A percentile compares a stretch with the other conserved stretches of the same genome.
Evolutionary conservation across 345 rosid species (phyloP).

Genomic region (Syzygium aqueum): DNA sequence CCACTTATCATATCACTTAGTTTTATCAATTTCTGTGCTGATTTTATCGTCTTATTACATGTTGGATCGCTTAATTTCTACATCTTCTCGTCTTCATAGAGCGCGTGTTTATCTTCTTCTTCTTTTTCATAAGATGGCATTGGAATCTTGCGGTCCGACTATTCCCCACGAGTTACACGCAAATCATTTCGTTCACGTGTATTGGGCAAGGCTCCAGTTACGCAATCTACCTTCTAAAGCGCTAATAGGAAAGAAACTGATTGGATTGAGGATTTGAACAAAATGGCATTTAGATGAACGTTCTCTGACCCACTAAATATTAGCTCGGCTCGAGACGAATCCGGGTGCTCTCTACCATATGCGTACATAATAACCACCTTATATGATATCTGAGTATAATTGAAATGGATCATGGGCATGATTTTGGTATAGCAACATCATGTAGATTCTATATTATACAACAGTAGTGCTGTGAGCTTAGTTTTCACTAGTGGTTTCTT

Average conservation of each 20-base stretch:
- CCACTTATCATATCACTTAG: not conserved
- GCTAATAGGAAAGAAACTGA: not conserved
- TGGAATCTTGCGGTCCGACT: not conserved
- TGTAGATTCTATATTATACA: not conserved
- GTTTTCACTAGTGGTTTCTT: not conserved
- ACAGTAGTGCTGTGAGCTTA: not conserved
- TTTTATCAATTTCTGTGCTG: rapidly evolving
- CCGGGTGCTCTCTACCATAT: too few relatives aligned
- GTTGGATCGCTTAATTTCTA: not conserved
- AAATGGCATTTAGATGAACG: not conserved
- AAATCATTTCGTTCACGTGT: not conserved
- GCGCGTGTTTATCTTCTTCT: too few relatives aligned
- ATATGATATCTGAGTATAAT: not conserved
- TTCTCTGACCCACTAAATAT: not conserved
- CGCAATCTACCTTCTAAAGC: not conserved
- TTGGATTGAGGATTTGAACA: not conserved
- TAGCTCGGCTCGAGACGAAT: rapidly evolving
- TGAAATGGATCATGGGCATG: not conserved
- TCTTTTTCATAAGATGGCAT: not conserved
- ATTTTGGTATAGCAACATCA: not conserved
- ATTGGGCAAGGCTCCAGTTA: not conserved
- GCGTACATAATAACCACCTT: not conserved
- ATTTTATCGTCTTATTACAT: not conserved
- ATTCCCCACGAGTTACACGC: not conserved
- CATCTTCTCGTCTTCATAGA: rapidly evolving